Evolutionary conservation across 1,284 basidiomycete species (phyloP).

Genomic region (Phellopilus nigrolimitatus): DNA sequence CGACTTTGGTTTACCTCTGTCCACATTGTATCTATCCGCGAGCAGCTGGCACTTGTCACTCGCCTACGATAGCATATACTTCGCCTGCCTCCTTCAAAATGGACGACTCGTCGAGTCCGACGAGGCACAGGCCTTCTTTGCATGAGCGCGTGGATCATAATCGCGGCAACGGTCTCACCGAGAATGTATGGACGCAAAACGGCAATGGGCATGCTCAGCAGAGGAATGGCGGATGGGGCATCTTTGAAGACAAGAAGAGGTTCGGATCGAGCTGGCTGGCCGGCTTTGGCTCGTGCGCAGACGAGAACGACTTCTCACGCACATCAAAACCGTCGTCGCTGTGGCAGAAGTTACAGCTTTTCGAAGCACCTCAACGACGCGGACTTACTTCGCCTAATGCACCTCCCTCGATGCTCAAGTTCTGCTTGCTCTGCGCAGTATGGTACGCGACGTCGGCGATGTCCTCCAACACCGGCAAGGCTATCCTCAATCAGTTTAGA

Average conservation of each 20-base stretch:
- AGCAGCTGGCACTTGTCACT: not conserved
- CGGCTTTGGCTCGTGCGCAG: constrained; percentile 1
- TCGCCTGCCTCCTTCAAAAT: no score
- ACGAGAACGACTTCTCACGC: constrained; percentile 2
- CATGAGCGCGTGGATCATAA: not conserved
- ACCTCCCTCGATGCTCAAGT: constrained; percentile 25
- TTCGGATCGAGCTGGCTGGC: constrained; percentile 20
- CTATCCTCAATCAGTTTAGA: constrained; percentile 81
- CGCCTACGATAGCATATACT: not conserved
- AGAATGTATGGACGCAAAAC: constrained; percentile 2
- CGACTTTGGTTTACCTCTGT: not conserved
- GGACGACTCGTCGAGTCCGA: not conserved
- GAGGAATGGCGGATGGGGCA: constrained; percentile 11
- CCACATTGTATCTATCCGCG: not conserved
- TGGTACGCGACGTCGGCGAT: constrained; percentile 86
- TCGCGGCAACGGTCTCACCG: not conserved
- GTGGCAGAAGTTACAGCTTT: constrained; percentile 18
- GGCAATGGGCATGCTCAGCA: not conserved
- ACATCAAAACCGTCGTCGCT: constrained; percentile 16
- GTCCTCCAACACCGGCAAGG: constrained; percentile 86
- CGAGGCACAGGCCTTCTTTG: not conserved
- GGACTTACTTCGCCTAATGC: constrained; percentile 17
- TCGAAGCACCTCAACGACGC: constrained; percentile 17
- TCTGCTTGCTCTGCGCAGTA: constrained; percentile 58
- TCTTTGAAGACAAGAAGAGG: constrained; percentile 14